phyloP scores from a whole-genome alignment of 2,329 filamentous ascomycete species.

The Fonsecaea pedrosoi region DNA sequence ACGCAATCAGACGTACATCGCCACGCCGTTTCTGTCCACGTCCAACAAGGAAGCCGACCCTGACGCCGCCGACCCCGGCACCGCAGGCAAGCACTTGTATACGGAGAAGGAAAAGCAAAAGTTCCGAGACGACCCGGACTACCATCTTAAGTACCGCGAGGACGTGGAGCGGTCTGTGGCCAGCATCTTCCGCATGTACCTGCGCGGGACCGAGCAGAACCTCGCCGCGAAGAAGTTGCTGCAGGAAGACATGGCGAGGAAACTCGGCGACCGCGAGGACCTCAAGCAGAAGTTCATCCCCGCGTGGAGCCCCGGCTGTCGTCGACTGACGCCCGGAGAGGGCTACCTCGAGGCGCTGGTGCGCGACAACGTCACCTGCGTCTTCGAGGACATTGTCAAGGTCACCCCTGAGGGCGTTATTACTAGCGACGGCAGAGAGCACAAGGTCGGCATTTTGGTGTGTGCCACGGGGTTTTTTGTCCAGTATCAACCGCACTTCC shows the following conservation, averaged over 20 bases:
- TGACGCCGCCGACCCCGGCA: constrained; percentile 28
- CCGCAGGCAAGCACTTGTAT: constrained; percentile 35
- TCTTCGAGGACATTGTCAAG: constrained; percentile 39
- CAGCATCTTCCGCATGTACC: constrained; percentile 30
- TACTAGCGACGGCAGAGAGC: constrained; percentile 41
- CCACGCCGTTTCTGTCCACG: constrained; percentile 34
- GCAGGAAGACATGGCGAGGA: constrained; percentile 37
- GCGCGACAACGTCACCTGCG: constrained; percentile 38
- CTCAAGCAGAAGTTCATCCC: constrained; percentile 38
- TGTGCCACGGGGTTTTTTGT: constrained; percentile 50
- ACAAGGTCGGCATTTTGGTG: constrained; percentile 46
- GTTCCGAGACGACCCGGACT: constrained; percentile 32
- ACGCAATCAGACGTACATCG: constrained; percentile 43
- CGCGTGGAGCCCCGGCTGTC: constrained; percentile 49
- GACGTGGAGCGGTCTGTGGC: constrained; percentile 27
- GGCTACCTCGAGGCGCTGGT: constrained; percentile 36
- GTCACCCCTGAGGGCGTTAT: constrained; percentile 44
- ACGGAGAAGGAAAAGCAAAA: constrained; percentile 35
- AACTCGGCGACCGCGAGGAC: constrained; percentile 36
- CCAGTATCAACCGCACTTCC: constrained; percentile 53
- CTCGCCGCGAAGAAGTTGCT: constrained; percentile 24
- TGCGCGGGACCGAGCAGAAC: constrained; percentile 30
- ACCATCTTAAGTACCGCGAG: constrained; percentile 29
- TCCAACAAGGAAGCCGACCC: constrained; percentile 39
- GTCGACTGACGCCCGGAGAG: constrained; percentile 55